A percentile compares a stretch with the other conserved stretches of the same genome.
phyloP scores from a whole-genome alignment of 805 yeast genomes.

The Metschnikowia arizonensis region DNA sequence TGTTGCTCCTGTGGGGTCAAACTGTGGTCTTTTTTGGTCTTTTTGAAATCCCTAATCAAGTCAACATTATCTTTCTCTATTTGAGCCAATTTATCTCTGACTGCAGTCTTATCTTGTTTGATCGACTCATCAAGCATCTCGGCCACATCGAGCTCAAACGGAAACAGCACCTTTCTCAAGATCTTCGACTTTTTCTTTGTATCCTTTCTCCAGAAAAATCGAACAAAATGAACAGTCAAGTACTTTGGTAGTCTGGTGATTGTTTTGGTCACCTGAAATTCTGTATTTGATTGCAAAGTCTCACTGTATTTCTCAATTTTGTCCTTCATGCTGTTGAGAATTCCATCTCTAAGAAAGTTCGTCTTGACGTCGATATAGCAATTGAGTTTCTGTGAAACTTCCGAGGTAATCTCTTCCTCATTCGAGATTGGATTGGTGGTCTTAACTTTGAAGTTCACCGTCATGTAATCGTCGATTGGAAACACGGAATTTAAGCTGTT shows the following conservation, averaged over 20 bases:
- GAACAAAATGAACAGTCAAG: conserved; percentile 84
- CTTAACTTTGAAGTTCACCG: conserved; percentile 57
- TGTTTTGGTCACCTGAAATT: conserved; percentile 54
- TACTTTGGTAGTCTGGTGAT: conserved; percentile 82
- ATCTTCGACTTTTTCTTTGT: conserved; percentile 89
- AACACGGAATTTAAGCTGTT: conserved; percentile 45
- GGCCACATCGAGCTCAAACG: conserved; percentile 84
- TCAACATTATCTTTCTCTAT: conserved; percentile 73
- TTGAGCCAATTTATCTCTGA: conserved; percentile 73
- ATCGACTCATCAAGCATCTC: conserved; percentile 82
- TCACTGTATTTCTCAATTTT: conserved; percentile 72
- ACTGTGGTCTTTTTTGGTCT: conserved; percentile 41
- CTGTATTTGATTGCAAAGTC: conserved; percentile 65
- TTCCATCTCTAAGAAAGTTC: conserved; percentile 84
- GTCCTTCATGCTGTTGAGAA: conserved; percentile 70
- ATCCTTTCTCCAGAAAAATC: conserved; percentile 95
- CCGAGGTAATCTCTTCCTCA: conserved; percentile 27
- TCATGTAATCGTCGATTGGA: conserved; percentile 55
- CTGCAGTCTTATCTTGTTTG: conserved; percentile 58
- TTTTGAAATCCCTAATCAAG: conserved; percentile 67
- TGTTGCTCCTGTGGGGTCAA: conserved; percentile 52
- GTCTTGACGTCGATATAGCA: conserved; percentile 87
- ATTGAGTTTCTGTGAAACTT: conserved; percentile 67
- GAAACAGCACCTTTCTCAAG: conserved; percentile 89
- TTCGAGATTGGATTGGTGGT: conserved; percentile 56